Percentiles rank a stretch among this genome's conserved stretches.
Conservation (phyloP, 73 alveolate species). For the Uronychia binucleata region DNA sequence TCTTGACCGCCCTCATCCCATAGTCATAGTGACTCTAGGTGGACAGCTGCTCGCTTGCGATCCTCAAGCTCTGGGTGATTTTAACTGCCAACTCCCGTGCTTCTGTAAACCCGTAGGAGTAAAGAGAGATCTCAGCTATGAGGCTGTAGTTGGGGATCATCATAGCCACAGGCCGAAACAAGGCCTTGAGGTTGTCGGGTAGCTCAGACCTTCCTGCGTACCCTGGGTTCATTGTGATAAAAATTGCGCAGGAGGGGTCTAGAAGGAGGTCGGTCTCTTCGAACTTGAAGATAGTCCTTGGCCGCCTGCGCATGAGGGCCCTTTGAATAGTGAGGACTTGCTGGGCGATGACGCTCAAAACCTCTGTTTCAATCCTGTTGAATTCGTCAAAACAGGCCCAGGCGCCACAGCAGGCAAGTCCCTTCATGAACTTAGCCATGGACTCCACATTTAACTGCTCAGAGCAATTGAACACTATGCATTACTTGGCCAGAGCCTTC, state of each 20-base stretch:
- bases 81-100: constrained; percentile 66
- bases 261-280: constrained; percentile 48
- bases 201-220: constrained; percentile 77
- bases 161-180: constrained; percentile 74
- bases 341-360: constrained; percentile 70
- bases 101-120: constrained; percentile 66
- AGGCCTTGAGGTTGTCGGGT: constrained; percentile 73
- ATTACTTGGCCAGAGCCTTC: constrained; percentile 69
- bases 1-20: constrained; percentile 93
- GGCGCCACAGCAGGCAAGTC: constrained; percentile 82
- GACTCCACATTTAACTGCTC: constrained; percentile 72
- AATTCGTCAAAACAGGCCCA: constrained; percentile 88
- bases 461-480: constrained; percentile 79
- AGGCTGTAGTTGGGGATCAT: constrained; percentile 72
- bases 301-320: constrained; percentile 61
- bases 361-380: constrained; percentile 84
- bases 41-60: constrained; percentile 87
- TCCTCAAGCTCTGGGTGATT: constrained; percentile 80
- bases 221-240: constrained; percentile 79
- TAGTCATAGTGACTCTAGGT: constrained; percentile 91
- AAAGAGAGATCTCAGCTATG: constrained; percentile 70
- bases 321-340: constrained; percentile 72
- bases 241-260: constrained; percentile 37
- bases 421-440: constrained; percentile 73
- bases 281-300: constrained; percentile 41